Conservation (phyloP, 2,329 filamentous ascomycete genomes). For the Helicocarpus griseus region DNA sequence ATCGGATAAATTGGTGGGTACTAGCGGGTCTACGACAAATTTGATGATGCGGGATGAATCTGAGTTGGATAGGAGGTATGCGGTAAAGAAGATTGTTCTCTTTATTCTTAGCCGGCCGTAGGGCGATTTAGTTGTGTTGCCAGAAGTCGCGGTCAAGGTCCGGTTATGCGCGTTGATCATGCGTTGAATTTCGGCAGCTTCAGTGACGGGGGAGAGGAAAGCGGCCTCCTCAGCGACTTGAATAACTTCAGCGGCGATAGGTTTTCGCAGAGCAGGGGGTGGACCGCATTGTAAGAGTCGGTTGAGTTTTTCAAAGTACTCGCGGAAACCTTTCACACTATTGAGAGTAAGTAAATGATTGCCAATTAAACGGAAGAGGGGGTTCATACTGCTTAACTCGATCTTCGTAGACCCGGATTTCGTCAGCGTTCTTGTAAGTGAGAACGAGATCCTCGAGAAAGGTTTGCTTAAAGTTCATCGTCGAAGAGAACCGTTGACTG, state of each 20-base stretch:
- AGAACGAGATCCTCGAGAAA: conserved; percentile 73
- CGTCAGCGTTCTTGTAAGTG: conserved; percentile 74
- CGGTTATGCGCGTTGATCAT: conserved; percentile 82
- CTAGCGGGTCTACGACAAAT: conserved; percentile 46
- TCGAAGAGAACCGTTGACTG: conserved; percentile 67
- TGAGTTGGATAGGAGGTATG: conserved; percentile 67
- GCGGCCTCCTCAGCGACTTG: conserved; percentile 71
- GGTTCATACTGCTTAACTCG: conserved; percentile 46
- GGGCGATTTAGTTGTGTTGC: conserved; percentile 32
- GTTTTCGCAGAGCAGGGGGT: conserved; percentile 44
- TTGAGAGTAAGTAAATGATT: conserved; percentile 11
- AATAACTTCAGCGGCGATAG: conserved; percentile 70
- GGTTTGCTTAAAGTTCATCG: conserved; percentile 85
- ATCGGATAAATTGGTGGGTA: conserved; percentile 53
- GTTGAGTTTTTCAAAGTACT: conserved; percentile 76
- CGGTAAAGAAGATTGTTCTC: conserved; percentile 83
- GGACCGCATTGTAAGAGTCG: conserved; percentile 38
- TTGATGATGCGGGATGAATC: conserved; percentile 64
- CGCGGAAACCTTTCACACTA: conserved; percentile 68
- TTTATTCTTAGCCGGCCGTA: conserved; percentile 58
- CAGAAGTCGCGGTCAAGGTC: conserved; percentile 20
- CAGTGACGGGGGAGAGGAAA: conserved; percentile 64
- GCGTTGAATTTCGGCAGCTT: conserved; percentile 75
- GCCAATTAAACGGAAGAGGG: background rate
- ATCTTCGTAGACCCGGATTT: conserved; percentile 63